Base-by-base conservation (phyloP, 768 basidiomycete genomes). In the Mycena maculata region DNA sequence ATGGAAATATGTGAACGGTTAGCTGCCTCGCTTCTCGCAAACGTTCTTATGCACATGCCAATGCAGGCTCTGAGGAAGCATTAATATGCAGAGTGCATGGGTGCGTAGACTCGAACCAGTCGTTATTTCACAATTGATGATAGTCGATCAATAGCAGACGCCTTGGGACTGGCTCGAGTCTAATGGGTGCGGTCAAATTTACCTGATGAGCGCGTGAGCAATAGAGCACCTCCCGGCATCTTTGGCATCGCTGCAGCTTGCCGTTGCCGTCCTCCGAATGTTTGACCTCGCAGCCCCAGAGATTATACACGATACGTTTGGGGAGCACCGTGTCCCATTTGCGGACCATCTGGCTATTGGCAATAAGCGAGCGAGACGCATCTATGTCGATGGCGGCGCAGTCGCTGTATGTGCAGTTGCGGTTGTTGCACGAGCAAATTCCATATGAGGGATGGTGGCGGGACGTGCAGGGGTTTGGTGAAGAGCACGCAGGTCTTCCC, bases 191-290 rank as follows among this genome's bases (percentile, higher is more conserved):
- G 20, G 13, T 12, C 25, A 47, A 20, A 47, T n/a, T 49, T 27
- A 64, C 63, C 63, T 64, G 63, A 57, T 64, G 55, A 8, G 16
- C 28, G 3, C 13, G 36, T 11, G 65, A 66, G 28, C 69, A 73
- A 39, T 73, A 73, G 10, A 69, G 42, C 18, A 59, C 63, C 54
- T 71, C 70, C 44, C 67, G 66, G 31, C 67, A 73, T 57, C 47
- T 42, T 30, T 68, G 70, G 39, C 70, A 73, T 16, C 70, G 65
- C 45, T 54, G 54, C 27, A 71, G 47, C 18, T 53, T 54, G 25
- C 25, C 33, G 5, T 12, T 48, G 45, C 54, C 41, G 6, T 60
- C 38, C 23, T 42, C 48, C 4, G 53, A 47, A 66, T 73, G 38
- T 31, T 44, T 12, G 1, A 57, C 53, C 8, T 63, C 30, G 27